These are phyloP conservation scores for Eucalyptus pauciflora DNA, from an alignment of 345 rosid genomes.

Conservation along the genomic window DNA sequence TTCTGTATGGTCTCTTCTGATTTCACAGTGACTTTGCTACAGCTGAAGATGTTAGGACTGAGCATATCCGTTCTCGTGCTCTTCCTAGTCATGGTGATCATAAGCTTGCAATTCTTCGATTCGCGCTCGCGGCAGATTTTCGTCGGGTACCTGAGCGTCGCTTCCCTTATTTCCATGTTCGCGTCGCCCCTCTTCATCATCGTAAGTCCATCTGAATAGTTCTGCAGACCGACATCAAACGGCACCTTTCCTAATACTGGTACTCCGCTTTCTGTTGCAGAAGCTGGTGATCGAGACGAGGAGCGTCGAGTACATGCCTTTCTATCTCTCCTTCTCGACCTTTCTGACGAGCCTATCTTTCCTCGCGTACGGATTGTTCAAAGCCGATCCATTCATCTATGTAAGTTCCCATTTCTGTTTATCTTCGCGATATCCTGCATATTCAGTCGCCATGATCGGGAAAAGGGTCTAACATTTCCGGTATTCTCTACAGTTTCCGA, in stretches of 20 bases:
- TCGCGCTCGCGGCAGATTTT: background rate
- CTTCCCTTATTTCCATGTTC: slow-evolving; percentile 39
- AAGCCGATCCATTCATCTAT: slow-evolving; percentile 25
- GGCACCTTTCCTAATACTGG: fast-evolving
- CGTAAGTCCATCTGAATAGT: slow-evolving; percentile 9
- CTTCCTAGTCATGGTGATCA: slow-evolving; percentile 6
- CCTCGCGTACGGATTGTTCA: slow-evolving; percentile 22
- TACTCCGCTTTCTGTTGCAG: background rate
- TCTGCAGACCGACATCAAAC: background rate
- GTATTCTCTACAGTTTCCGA: slow-evolving; percentile 17
- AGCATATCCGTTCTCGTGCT: slow-evolving; percentile 9
- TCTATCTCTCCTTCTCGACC: slow-evolving; percentile 36
- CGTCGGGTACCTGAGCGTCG: slow-evolving; percentile 39
- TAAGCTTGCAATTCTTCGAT: background rate
- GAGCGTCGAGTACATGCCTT: slow-evolving; percentile 50
- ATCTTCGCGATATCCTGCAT: background rate
- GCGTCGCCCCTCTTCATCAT: slow-evolving; percentile 39
- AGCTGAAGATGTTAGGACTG: slow-evolving; percentile 37
- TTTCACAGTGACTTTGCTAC: background rate
- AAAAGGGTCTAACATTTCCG: background rate
- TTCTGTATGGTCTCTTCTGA: background rate
- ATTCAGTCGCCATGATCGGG: background rate
- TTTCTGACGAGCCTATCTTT: slow-evolving; percentile 41
- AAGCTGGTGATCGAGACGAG: slow-evolving; percentile 29
- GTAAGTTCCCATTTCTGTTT: slow-evolving; percentile 6